Base-by-base conservation (phyloP, 2,329 filamentous ascomycete genomes). In the Penicillium vulpinum region DNA sequence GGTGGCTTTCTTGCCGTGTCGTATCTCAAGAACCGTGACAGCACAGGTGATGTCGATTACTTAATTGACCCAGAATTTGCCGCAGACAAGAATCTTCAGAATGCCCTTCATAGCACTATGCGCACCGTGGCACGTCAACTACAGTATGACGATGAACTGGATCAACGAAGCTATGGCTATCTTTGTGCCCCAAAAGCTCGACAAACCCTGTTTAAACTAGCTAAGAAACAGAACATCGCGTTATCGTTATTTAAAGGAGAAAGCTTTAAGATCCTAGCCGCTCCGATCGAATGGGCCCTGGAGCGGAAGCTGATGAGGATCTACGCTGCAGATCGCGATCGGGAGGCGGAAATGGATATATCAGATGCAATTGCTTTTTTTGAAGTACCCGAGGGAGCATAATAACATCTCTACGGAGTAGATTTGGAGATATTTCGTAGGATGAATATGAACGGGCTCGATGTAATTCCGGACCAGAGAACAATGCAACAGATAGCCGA, bases 221-320 rank as follows among this genome's bases (percentile, higher is more conserved):
- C 70, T 8, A 63, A 66, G 18, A 62, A 69, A 56, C 71, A 73
- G 47, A 62, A 68, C 46, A 73, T 73, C 31, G 63, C 65, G 7
- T 60, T 73, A 1, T 74, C 65, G 7, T 60, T 73, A 1, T 74
- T 63, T 57, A 51, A 64, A 44, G 72, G 70, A 1, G 53, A 62
- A 5, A 57, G 71, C 41, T 51, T 74, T 5, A 56, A 63, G 26
- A 58, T 73, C 28, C 64, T 73, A 15, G 71, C 71, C 3, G 69
- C 64, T 5, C 70, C 71, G n/a, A 59, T 73, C 18, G 66, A 74
- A 50, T 73, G 71, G 71, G 69, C 70, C 1, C 59, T 74, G 5
- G 71, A 74, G 51, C 62, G 69, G n/a, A 74, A 74, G 41, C 46
- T 74, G 29, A 59, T 71, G 38, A 57, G 71, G 35, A 70, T 73